phyloP scores from a whole-genome alignment of 2,329 filamentous ascomycete species.

The Pochonia chlamydosporia region DNA sequence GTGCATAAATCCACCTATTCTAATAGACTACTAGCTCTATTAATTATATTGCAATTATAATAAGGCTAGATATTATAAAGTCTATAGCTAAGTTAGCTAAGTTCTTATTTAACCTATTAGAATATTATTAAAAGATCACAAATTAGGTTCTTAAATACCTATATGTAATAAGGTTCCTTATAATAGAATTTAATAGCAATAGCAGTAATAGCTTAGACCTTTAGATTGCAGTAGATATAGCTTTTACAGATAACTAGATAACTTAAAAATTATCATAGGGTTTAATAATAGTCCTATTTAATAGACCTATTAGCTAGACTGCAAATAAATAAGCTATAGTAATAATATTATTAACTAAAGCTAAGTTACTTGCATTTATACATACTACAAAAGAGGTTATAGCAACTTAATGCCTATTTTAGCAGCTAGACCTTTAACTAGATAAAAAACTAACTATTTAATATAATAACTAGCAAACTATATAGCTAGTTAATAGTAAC shows the following conservation, averaged over 20 bases:
- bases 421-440: too few relatives aligned
- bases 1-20: neutral
- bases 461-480: neutral
- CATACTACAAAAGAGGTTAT: neutral
- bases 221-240: neutral
- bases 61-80: too few relatives aligned
- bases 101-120: too few relatives aligned
- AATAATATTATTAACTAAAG: neutral
- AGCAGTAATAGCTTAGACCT: too few relatives aligned
- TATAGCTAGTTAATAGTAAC: neutral
- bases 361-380: neutral
- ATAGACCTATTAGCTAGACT: neutral
- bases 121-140: too few relatives aligned
- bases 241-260: neutral
- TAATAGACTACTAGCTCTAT: neutral
- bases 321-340: neutral
- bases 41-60: neutral
- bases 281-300: neutral
- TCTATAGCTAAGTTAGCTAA: too few relatives aligned
- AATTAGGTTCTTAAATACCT: too few relatives aligned
- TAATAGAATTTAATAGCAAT: too few relatives aligned
- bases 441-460: neutral
- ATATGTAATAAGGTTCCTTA: too few relatives aligned
- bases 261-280: neutral
- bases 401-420: neutral